Base-by-base conservation (phyloP, 805 yeast species). In the Starmerella etchellsii region DNA sequence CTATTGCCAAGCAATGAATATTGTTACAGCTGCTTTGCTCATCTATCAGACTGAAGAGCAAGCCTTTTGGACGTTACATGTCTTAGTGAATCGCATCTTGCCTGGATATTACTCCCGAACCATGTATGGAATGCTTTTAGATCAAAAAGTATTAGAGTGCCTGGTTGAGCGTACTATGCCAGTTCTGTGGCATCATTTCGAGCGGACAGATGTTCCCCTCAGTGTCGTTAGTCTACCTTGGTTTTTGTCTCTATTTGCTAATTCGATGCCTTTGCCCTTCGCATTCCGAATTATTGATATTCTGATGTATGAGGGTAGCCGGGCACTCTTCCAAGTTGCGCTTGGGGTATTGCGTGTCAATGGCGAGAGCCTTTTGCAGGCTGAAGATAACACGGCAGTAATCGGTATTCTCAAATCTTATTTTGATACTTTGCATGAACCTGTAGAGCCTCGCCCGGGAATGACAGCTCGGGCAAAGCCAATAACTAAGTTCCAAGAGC, bases 1-100 rank as follows among this genome's bases (percentile, higher is more conserved):
- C 0, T 91, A 91, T 59, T 91, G 99, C 58, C 98, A 91, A 60
- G 98, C 97, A 1, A 91, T 93, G 98, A 91, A 91, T 57, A 91
- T 91, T 38, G 70, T 65, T 13, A 66, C 63, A 3, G 70, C 70
- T 1, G 67, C 68, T 1, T 70, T 76, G 54, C 75, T 65, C 23
- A 66, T 65, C 37, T 64, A 54, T 47, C 85, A 83, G 80, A 80
- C 93, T 8, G 99, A 91, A 59, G 98, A 88, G 50, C 97, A 91
- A 60, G 97, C 95, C 0, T 91, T 84, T 56, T 91, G 97, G 97
- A 74, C 88, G 43, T 67, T 91, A 42, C 73, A 76, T 41, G 72
- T 74, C 15, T 61, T 91, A 2, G 85, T 96, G 63, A 94, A 85
- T 44, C 71, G 75, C 30, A 72, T 81, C 44, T 81, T 85, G 3